Evolutionary conservation across 495 filamentous ascomycete genomes (phyloP).

Genomic region (Chaetomium cochliodes): DNA sequence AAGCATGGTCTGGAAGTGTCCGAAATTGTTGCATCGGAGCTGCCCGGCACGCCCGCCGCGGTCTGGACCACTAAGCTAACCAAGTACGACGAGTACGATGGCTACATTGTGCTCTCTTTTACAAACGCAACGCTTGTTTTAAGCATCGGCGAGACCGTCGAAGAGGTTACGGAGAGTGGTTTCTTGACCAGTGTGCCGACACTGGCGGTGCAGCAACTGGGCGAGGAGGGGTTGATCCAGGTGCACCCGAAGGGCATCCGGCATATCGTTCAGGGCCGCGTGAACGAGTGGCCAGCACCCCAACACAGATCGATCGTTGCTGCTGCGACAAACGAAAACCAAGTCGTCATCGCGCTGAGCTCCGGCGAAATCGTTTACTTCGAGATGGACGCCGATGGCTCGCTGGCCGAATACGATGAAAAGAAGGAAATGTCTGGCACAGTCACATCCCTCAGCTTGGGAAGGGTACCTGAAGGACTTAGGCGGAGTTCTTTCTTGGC

Average conservation of each 20-base stretch:
- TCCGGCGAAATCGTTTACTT: constrained; percentile 98
- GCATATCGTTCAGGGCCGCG: constrained; percentile 77
- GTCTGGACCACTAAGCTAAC: constrained; percentile 95
- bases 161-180: constrained; percentile 89
- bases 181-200: constrained; percentile 86
- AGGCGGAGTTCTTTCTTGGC: constrained; percentile 84
- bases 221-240: constrained; percentile 88
- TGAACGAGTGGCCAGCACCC: constrained; percentile 93
- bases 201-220: constrained; percentile 87
- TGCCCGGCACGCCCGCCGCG: constrained; percentile 78
- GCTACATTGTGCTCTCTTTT: constrained; percentile 68
- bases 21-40: constrained; percentile 88
- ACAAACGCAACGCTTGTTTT: constrained; percentile 76
- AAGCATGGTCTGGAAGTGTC: constrained; percentile 91
- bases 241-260: constrained; percentile 93
- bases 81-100: constrained; percentile 80
- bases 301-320: constrained; percentile 93
- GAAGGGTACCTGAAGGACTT: constrained; percentile 88
- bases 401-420: constrained; percentile 90
- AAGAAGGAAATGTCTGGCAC: constrained; percentile 95
- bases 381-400: constrained; percentile 89
- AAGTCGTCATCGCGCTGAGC: constrained; percentile 89
- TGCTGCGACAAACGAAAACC: constrained; percentile 89
- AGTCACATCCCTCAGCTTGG: constrained; percentile 87
- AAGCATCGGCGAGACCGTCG: constrained; percentile 93